phyloP scores from a whole-genome alignment of 495 filamentous ascomycete species.

The Penicillium salamii region DNA sequence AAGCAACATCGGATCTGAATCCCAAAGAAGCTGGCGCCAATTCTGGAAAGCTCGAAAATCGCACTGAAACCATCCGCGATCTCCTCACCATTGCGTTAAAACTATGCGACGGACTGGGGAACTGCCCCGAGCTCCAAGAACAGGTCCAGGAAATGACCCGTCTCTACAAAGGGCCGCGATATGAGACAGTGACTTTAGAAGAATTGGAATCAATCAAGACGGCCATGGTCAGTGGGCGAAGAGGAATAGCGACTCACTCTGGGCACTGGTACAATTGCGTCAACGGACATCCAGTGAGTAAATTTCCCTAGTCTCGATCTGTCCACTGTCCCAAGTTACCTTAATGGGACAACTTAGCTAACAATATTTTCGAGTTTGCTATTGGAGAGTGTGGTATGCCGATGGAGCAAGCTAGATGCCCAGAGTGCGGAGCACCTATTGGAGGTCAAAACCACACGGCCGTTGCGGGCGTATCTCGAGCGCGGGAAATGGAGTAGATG shows the following conservation, averaged over 20 bases:
- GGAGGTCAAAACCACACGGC: constrained; percentile 7
- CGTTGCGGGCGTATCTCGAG: constrained; percentile 10
- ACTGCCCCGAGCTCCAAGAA: constrained; percentile 6
- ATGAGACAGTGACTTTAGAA: constrained; percentile 9
- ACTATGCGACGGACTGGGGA: constrained; percentile 7
- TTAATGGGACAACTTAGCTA: not conserved
- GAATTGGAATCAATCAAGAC: constrained; percentile 12
- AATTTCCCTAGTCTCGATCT: not conserved
- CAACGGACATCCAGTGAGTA: constrained; percentile 18
- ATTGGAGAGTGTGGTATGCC: constrained; percentile 18
- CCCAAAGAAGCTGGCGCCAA: not conserved
- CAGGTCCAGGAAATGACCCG: constrained; percentile 7
- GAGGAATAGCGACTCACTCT: constrained; percentile 14
- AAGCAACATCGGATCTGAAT: not conserved
- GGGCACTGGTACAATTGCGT: constrained; percentile 20
- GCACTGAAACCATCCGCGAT: not conserved
- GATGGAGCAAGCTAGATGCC: constrained; percentile 14
- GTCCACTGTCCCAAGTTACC: constrained; percentile 1
- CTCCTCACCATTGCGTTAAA: constrained; percentile 1
- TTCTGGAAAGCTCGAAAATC: not conserved
- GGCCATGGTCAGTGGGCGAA: constrained; percentile 11
- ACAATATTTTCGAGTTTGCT: constrained; percentile 12
- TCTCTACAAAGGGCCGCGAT: constrained; percentile 8
- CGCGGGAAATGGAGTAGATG: constrained; percentile 44
- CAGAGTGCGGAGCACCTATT: constrained; percentile 12